These are phyloP conservation scores for Asterochloris sp. DNA, from an alignment of 139 green algal genomes.

Conservation along the genomic window DNA sequence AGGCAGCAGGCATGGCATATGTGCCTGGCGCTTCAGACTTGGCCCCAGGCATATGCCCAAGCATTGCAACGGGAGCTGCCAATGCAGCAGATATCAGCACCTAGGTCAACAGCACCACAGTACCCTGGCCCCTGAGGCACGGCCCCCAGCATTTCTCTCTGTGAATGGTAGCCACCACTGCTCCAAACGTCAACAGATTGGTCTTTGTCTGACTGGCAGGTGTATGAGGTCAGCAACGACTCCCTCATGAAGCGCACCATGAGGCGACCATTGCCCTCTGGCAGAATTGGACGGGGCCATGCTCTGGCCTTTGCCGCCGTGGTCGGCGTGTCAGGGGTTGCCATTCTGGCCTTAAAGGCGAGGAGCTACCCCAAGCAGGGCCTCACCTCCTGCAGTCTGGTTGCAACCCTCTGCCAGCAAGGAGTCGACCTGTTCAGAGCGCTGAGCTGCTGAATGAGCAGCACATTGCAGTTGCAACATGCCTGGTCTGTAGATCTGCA, in stretches of 20 bases:
- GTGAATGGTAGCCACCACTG: too few relatives aligned
- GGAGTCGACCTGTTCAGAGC: not conserved
- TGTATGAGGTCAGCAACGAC: constrained; percentile 86
- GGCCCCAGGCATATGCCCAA: too few relatives aligned
- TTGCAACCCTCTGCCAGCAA: not conserved
- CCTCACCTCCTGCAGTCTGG: not conserved
- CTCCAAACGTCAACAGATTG: too few relatives aligned
- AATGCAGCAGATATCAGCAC: too few relatives aligned
- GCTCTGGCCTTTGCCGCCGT: constrained; percentile 79
- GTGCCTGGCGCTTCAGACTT: too few relatives aligned
- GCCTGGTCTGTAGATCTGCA: not conserved
- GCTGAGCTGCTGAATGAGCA: not conserved
- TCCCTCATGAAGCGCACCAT: constrained; percentile 83
- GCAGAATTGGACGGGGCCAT: constrained; percentile 60
- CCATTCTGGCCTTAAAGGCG: constrained; percentile 65
- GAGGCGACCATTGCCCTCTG: constrained; percentile 85
- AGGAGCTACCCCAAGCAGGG: not conserved
- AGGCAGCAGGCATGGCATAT: too few relatives aligned
- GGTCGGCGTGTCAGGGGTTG: constrained; percentile 64
- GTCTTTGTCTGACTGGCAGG: too few relatives aligned
- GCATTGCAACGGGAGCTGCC: too few relatives aligned
- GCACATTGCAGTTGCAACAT: not conserved
- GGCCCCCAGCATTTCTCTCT: too few relatives aligned
- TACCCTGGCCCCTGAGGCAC: too few relatives aligned
- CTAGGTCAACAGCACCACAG: too few relatives aligned